These are phyloP conservation scores for Lasiosphaeris hirsuta DNA, from an alignment of 495 filamentous ascomycete genomes.

Conservation along the genomic window DNA sequence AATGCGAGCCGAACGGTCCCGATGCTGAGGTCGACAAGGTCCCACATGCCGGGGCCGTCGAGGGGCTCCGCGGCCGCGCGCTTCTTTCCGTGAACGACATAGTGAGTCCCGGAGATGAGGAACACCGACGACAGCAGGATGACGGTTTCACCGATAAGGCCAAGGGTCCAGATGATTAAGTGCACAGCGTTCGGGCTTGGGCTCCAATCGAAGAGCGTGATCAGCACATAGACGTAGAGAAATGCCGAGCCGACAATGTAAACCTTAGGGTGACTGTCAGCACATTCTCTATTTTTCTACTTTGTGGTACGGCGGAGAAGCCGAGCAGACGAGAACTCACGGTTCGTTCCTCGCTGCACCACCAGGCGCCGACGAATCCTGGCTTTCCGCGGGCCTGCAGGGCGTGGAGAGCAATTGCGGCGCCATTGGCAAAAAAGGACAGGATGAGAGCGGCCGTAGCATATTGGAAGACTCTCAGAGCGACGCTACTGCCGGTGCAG, in stretches of 20 bases:
- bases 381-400: slow-evolving; percentile 52
- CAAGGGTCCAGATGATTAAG: slow-evolving; percentile 68
- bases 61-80: slow-evolving; percentile 19
- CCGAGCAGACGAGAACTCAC: slow-evolving; percentile 52
- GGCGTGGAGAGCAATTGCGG: slow-evolving; percentile 73
- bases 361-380: slow-evolving; percentile 53
- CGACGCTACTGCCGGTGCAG: slow-evolving; percentile 53
- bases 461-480: slow-evolving; percentile 70
- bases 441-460: slow-evolving; percentile 62
- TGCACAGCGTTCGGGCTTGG: slow-evolving; percentile 71
- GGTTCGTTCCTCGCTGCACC: slow-evolving; percentile 80
- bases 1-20: slow-evolving; percentile 42
- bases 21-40: slow-evolving; percentile 47
- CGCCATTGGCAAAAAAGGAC: slow-evolving; percentile 71
- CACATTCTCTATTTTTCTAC: not conserved
- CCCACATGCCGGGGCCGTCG: slow-evolving; percentile 41
- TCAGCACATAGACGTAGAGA: slow-evolving; percentile 58
- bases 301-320: slow-evolving; percentile 1
- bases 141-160: slow-evolving; percentile 61
- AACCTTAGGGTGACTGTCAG: slow-evolving; percentile 51
- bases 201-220: slow-evolving; percentile 75
- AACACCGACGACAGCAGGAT: slow-evolving; percentile 63
- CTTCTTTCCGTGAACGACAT: slow-evolving; percentile 35
- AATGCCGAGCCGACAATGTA: slow-evolving; percentile 69
- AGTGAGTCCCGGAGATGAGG: slow-evolving; percentile 57